phyloP scores from a whole-genome alignment of 1,139 yeast species.

The Protomyces gravidus region DNA sequence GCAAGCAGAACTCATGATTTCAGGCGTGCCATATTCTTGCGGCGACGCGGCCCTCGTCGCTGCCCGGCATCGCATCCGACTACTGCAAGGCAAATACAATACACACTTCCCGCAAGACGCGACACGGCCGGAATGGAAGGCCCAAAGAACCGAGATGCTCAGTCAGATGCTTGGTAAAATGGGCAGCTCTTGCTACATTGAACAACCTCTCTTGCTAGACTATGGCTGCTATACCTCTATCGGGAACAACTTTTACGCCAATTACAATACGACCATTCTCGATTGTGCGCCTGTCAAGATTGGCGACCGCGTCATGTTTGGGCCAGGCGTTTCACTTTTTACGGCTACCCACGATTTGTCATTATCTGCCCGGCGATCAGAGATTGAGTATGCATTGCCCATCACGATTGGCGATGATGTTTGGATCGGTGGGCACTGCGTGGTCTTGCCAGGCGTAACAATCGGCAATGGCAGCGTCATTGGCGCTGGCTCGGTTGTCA shows the following conservation, averaged over 20 bases:
- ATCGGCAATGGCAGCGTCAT: slow-evolving; percentile 61
- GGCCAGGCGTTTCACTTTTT: slow-evolving; percentile 58
- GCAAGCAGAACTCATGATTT: slow-evolving; percentile 1
- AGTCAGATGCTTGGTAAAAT: not conserved
- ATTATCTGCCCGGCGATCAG: slow-evolving; percentile 46
- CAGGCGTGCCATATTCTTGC: not conserved
- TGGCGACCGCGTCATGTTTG: slow-evolving; percentile 58
- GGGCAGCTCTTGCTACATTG: slow-evolving; percentile 40
- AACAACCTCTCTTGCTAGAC: slow-evolving; percentile 54
- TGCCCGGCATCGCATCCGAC: slow-evolving; percentile 2
- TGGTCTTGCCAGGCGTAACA: slow-evolving; percentile 61
- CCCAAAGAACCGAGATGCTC: not conserved
- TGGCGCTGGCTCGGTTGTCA: slow-evolving; percentile 66
- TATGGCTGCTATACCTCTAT: slow-evolving; percentile 54
- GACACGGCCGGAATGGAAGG: not conserved
- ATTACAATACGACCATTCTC: slow-evolving; percentile 55
- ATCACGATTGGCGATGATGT: slow-evolving; percentile 59
- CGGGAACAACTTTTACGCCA: slow-evolving; percentile 49
- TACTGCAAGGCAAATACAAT: slow-evolving; percentile 1
- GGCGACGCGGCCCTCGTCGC: not conserved
- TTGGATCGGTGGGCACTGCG: slow-evolving; percentile 60
- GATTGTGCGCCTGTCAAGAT: slow-evolving; percentile 60
- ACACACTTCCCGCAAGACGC: slow-evolving; percentile 1
- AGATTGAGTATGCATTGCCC: slow-evolving; percentile 54
- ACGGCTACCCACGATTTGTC: slow-evolving; percentile 65